These are phyloP conservation scores for Trichoderma aggressivum DNA, from an alignment of 2,329 filamentous ascomycete species.

Conservation along the genomic window DNA sequence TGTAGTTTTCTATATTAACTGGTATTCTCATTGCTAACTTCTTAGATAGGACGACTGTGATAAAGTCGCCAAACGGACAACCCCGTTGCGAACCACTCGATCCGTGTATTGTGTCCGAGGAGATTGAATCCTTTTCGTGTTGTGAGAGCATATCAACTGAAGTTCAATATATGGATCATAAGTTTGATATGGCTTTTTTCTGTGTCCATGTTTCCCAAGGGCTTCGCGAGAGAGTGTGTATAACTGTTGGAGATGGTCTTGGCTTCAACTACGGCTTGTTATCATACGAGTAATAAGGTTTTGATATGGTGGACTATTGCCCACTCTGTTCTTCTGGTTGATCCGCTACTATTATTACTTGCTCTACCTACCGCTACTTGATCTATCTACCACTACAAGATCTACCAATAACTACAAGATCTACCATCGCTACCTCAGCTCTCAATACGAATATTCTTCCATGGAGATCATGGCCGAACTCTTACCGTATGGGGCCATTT, in stretches of 20 bases:
- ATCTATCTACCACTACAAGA: background rate
- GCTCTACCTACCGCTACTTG: background rate
- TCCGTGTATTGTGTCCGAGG: background rate
- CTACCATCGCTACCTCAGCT: background rate
- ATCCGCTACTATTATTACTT: no score
- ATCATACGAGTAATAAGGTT: background rate
- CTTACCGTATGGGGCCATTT: background rate
- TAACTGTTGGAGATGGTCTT: background rate
- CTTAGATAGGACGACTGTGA: background rate
- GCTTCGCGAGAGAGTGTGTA: background rate
- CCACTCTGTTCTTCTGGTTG: background rate
- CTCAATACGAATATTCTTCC: background rate
- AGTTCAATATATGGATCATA: no score
- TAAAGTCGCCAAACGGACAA: background rate
- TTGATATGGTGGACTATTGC: background rate
- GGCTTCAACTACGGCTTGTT: background rate
- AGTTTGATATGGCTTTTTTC: background rate
- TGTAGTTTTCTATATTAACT: background rate
- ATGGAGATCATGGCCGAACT: background rate
- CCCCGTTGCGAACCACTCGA: background rate
- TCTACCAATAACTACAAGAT: background rate
- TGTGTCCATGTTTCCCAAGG: background rate
- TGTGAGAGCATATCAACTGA: no score
- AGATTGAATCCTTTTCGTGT: background rate
- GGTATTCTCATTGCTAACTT: background rate